Percentiles rank a stretch among this genome's conserved stretches.
Evolutionary conservation across 495 filamentous ascomycete genomes (phyloP).

Genomic region (Talaromyces proteolyticus): DNA sequence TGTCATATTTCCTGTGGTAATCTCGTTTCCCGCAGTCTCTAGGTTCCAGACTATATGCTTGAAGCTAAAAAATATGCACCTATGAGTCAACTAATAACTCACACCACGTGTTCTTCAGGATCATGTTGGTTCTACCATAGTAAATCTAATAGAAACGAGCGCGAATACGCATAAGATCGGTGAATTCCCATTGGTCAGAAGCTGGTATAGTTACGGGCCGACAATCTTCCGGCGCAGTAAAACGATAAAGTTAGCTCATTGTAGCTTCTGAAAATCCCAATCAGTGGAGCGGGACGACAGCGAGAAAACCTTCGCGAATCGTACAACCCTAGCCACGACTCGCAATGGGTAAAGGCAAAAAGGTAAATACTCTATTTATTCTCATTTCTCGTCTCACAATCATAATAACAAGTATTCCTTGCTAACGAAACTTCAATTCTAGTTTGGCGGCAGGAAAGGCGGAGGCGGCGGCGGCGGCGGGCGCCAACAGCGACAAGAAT

Average conservation of each 20-base stretch:
- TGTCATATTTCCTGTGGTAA: too few species aligned
- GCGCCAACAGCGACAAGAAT: slow-evolving; percentile 28
- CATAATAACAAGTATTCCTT: slow-evolving; percentile 9
- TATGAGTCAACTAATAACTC: too few species aligned
- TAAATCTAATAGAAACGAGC: too few species aligned
- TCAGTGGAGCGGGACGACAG: not conserved
- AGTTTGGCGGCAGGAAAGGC: slow-evolving; percentile 28
- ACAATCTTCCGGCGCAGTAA: not conserved
- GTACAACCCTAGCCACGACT: slow-evolving; percentile 1
- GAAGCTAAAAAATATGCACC: too few species aligned
- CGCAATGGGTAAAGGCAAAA: slow-evolving; percentile 35
- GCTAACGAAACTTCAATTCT: slow-evolving; percentile 19
- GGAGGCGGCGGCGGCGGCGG: slow-evolving; percentile 23
- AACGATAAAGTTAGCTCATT: too few species aligned
- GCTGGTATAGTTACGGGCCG: not conserved
- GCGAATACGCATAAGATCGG: too few species aligned
- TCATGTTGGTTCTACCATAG: too few species aligned
- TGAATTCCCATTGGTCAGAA: too few species aligned
- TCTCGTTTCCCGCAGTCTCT: too few species aligned
- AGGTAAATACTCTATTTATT: slow-evolving; percentile 13
- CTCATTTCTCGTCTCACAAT: slow-evolving; percentile 1
- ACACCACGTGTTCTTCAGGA: too few species aligned
- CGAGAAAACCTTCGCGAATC: not conserved
- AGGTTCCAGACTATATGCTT: too few species aligned
- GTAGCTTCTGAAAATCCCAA: not conserved